Conservation (phyloP, 495 filamentous ascomycete genomes). For the Penicillium arizonense region DNA sequence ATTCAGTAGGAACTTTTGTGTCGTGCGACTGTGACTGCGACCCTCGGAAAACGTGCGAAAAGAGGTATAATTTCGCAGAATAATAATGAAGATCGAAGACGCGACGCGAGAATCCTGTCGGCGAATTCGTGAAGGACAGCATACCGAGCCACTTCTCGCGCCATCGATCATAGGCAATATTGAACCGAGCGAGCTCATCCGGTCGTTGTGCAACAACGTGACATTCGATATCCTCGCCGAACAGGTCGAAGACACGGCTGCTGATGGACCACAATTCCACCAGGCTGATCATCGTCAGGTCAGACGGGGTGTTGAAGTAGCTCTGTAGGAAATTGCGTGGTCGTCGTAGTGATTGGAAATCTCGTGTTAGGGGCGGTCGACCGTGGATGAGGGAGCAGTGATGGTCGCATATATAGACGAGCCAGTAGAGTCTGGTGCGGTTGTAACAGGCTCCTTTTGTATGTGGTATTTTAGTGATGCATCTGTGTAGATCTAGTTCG, state of each 20-base stretch:
- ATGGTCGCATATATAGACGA: slow-evolving; percentile 12
- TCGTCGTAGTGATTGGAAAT: slow-evolving; percentile 2
- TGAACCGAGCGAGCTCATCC: slow-evolving; percentile 6
- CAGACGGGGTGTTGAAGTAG: slow-evolving; percentile 1
- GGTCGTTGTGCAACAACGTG: slow-evolving; percentile 7
- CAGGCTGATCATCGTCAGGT: slow-evolving; percentile 18
- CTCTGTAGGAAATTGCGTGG: slow-evolving; percentile 1
- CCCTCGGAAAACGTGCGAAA: slow-evolving; percentile 14
- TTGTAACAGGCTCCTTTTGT: slow-evolving; percentile 6
- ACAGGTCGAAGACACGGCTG: slow-evolving; percentile 21
- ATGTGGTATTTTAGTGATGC: slow-evolving; percentile 11
- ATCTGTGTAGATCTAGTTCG: slow-evolving; percentile 15
- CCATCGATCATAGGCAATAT: slow-evolving; percentile 9
- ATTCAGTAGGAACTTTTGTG: too few species aligned
- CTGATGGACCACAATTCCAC: slow-evolving; percentile 23
- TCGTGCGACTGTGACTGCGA: not conserved
- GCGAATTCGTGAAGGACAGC: not conserved
- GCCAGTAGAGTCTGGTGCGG: slow-evolving; percentile 8
- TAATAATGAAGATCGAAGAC: slow-evolving; percentile 10
- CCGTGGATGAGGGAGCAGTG: slow-evolving; percentile 8
- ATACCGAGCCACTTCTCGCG: slow-evolving; percentile 9
- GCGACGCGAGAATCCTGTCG: slow-evolving; percentile 1
- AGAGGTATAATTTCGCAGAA: slow-evolving; percentile 16
- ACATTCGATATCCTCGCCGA: slow-evolving; percentile 24
- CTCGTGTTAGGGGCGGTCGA: slow-evolving; percentile 11